These are phyloP conservation scores for Beauveria varroae DNA, from an alignment of 2,329 filamentous ascomycete genomes.

Conservation along the genomic window DNA sequence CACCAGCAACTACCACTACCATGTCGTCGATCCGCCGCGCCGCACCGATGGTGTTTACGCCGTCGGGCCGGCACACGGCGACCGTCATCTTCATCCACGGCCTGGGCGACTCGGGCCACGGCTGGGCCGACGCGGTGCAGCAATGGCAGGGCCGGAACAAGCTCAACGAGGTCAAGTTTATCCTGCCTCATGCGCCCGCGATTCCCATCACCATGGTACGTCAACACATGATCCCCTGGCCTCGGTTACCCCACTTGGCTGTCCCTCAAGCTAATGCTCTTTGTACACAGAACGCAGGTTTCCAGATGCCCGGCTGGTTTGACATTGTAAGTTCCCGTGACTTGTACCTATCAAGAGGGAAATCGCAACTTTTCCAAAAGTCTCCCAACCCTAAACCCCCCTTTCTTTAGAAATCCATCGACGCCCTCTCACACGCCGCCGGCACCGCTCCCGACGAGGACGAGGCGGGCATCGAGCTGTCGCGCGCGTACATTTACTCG, in stretches of 20 bases:
- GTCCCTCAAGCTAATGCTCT: too few species aligned
- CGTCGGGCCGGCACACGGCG: constrained; percentile 76
- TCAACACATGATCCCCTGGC: background rate
- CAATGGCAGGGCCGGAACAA: constrained; percentile 75
- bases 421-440: constrained; percentile 24
- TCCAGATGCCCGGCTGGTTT: constrained; percentile 82
- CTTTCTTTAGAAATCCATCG: constrained; percentile 24
- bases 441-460: constrained; percentile 41
- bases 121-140: constrained; percentile 77
- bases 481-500: constrained; percentile 64
- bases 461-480: constrained; percentile 65
- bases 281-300: constrained; percentile 56
- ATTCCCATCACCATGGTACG: constrained; percentile 69
- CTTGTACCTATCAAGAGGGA: background rate
- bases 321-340: constrained; percentile 52
- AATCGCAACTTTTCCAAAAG: background rate
- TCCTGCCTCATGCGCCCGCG: constrained; percentile 82
- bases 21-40: constrained; percentile 24
- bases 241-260: too few species aligned
- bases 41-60: constrained; percentile 64
- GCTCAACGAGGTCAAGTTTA: constrained; percentile 85
- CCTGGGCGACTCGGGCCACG: constrained; percentile 73
- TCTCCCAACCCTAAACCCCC: background rate
- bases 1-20: background rate
- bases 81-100: constrained; percentile 94